A percentile compares a stretch with the other conserved stretches of the same genome.
Evolutionary conservation across 306 rosid species (phyloP).

Genomic region (Prunus mongolica): DNA sequence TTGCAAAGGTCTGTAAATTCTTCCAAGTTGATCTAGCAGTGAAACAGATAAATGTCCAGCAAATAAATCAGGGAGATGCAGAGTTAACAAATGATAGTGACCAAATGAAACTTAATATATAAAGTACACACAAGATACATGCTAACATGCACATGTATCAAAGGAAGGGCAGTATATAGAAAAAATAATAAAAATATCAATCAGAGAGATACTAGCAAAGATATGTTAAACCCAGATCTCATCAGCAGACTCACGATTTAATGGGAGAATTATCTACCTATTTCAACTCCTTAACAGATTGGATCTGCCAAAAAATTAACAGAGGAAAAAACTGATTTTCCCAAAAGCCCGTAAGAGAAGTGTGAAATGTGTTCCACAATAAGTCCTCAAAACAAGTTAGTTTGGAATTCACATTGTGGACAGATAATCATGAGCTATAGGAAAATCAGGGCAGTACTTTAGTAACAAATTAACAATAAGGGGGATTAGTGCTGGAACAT

Average conservation of each 20-base stretch:
- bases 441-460: no score
- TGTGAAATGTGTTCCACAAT: no score
- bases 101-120: neutral
- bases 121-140: neutral
- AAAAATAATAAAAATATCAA: neutral
- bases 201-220: neutral
- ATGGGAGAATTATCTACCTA: no score
- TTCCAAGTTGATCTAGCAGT: constrained; percentile 67
- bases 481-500: no score
- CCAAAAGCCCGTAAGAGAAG: no score
- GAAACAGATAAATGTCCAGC: constrained; percentile 11
- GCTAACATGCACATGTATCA: neutral
- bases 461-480: no score
- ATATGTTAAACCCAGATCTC: neutral
- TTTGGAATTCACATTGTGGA: no score
- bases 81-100: neutral
- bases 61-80: constrained; percentile 10
- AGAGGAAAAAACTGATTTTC: no score
- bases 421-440: no score
- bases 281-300: no score
- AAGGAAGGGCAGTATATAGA: neutral
- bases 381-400: no score
- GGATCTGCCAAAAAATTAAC: no score
- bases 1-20: constrained; percentile 94
- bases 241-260: neutral